phyloP scores from a whole-genome alignment of 345 rosid genomes.

The Sonneratia caseolaris region DNA sequence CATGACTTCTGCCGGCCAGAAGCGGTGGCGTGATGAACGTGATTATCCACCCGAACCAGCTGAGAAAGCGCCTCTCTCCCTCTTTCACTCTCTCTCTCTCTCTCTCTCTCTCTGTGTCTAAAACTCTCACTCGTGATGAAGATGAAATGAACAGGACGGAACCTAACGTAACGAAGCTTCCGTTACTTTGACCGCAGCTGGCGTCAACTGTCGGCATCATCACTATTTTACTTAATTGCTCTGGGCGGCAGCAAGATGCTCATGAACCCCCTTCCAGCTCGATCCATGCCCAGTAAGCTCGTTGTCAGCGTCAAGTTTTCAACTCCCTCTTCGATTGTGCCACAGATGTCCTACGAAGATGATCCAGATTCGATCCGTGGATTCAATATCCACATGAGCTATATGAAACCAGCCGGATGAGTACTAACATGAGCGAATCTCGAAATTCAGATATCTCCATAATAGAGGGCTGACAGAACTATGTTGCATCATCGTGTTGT shows the following conservation, averaged over 20 bases:
- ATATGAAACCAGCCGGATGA: too few relatives aligned
- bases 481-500: too few relatives aligned
- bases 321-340: too few relatives aligned
- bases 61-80: background rate
- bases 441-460: too few relatives aligned
- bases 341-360: too few relatives aligned
- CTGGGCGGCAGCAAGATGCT: background rate
- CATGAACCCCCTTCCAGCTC: background rate
- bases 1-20: background rate
- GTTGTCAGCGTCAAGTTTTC: too few relatives aligned
- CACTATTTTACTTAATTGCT: background rate
- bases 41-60: background rate
- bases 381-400: too few relatives aligned
- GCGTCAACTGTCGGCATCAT: background rate
- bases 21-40: constrained; percentile 1
- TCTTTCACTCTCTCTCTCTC: constrained; percentile 3
- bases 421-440: too few relatives aligned
- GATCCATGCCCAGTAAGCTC: background rate
- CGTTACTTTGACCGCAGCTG: background rate
- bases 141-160: background rate
- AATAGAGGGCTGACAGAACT: too few relatives aligned
- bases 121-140: background rate
- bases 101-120: too few relatives aligned
- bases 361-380: too few relatives aligned
- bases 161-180: background rate